Base-by-base conservation (phyloP, 768 basidiomycete genomes). In the Amylocystis lapponica region DNA sequence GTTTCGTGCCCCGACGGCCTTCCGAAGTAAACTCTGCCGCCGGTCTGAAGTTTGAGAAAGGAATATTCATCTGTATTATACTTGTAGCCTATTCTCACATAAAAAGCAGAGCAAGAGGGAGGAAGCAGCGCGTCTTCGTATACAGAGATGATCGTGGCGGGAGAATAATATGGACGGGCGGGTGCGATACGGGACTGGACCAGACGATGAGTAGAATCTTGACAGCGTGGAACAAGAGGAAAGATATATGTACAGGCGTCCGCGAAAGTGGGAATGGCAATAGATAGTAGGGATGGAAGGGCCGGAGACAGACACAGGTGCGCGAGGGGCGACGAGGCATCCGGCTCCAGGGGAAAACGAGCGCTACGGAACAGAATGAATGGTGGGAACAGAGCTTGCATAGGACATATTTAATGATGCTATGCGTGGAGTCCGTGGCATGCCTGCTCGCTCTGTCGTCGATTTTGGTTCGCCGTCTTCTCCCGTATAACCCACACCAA, bases 41-140 rank as follows among this genome's bases (percentile, higher is more conserved):
- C n/a, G n/a, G n/a, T n/a, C n/a, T n/a, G n/a, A n/a, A n/a, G n/a
- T n/a, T n/a, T n/a, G n/a, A n/a, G n/a, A n/a, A n/a, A n/a, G n/a
- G 32, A 33, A 33, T 33, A 33, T 33, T 13, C 32, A n/a, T n/a
- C 19, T 33, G 19, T 33, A 33, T 33, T 33, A 33, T 33, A 33
- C 32, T 33, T 33, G n/a, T 33, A 33, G 32, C 32, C 32, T 33
- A 33, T 33, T 13, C 32, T 33, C 32, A 33, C 32, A 33, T 33
- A 19, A 33, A 5, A 33, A 33, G 32, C 32, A n/a, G 5, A 33
- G 19, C 32, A 19, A 33, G 32, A 33, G 32, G 32, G 14, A 33
- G 32, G 14, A 19, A n/a, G 14, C 32, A 33, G 32, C n/a, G 32
- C 14, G 14, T 13, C 32, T 7, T 13, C 32, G 32, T 7, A 33